phyloP scores from a whole-genome alignment of 2,329 filamentous ascomycete species.

The Ilyonectria sp. region DNA sequence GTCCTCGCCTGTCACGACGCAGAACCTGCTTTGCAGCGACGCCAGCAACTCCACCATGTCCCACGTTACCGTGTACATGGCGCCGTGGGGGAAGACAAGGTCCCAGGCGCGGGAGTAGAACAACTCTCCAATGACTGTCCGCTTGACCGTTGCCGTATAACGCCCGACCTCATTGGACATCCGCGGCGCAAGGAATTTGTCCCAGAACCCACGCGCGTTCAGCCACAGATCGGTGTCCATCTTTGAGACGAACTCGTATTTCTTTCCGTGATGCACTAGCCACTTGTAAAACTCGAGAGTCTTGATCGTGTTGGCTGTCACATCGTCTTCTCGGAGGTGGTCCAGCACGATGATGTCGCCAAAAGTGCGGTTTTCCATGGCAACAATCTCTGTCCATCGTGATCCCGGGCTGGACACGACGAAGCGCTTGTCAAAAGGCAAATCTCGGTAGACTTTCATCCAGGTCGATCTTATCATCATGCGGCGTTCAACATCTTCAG shows the following conservation, averaged over 20 bases:
- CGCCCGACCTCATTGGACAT: constrained; percentile 37
- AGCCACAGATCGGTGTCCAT: constrained; percentile 53
- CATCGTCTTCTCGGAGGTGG: constrained; percentile 49
- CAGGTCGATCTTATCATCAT: constrained; percentile 52
- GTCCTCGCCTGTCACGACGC: constrained; percentile 50
- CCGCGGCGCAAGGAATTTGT: constrained; percentile 46
- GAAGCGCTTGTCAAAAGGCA: constrained; percentile 50
- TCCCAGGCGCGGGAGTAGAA: constrained; percentile 46
- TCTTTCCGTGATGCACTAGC: constrained; percentile 40
- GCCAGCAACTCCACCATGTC: constrained; percentile 50
- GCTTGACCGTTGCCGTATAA: constrained; percentile 32
- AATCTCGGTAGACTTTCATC: constrained; percentile 50
- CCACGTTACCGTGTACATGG: constrained; percentile 54
- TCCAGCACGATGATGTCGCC: constrained; percentile 54
- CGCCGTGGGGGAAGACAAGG: constrained; percentile 50
- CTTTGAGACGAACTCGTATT: constrained; percentile 52
- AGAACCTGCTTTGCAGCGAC: constrained; percentile 44
- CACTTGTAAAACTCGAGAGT: constrained; percentile 53
- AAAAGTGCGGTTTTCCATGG: constrained; percentile 51
- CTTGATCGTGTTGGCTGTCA: constrained; percentile 54
- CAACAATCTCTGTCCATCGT: constrained; percentile 46
- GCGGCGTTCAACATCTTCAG: constrained; percentile 47
- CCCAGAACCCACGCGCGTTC: constrained; percentile 52
- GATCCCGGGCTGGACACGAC: constrained; percentile 51
- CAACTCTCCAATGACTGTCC: constrained; percentile 50